Base-by-base conservation (phyloP, 331 rosid species). In the Pyrus hybrid region DNA sequence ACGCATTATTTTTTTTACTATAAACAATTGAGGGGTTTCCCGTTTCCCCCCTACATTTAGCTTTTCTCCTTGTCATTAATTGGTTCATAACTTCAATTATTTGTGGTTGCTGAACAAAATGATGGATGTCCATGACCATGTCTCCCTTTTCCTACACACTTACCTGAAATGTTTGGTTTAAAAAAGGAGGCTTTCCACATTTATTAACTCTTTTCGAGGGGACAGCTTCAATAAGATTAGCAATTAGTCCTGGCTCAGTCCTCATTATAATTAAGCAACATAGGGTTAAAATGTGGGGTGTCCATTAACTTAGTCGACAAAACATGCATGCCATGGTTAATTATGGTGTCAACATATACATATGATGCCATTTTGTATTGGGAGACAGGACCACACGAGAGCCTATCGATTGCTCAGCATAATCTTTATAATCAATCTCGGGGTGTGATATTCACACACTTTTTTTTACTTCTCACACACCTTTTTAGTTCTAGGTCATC, bases 71-170 rank as follows among this genome's bases (percentile, higher is more conserved):
- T 67, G 80, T 77, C 61, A 37, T 8, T 37, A 37, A 82, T 85
- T 83, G 86, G 81, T 53, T 77, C 49, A 78, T 16, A 45, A 71
- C 79, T 77, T 83, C 93, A 86, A 88, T 92, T 86, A 88, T 91
- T 85, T 85, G 90, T 32, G 81, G 61, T 58, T 13, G 68, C 49
- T 77, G 57, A 79, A 75, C 79, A 67, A 80, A 85, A 88, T 84
- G 88, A 88, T 91, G 83, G 82, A 41, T 74, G 77, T 16, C 28
- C 74, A 47, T 82, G 80, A 21, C 68, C 69, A 72, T 79, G 89
- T 84, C 72, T 83, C 83, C 84, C 53, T 37, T 37, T 53, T 71
- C 54, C 67, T 71, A 72, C 79, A 83, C 80, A 82, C 30, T n/a
- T 60, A 61, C 76, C 84, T 60, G 81, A 75, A 33, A 74, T 65